Base-by-base conservation (phyloP, 2,329 filamentous ascomycete species). In the Fusarium concolor region DNA sequence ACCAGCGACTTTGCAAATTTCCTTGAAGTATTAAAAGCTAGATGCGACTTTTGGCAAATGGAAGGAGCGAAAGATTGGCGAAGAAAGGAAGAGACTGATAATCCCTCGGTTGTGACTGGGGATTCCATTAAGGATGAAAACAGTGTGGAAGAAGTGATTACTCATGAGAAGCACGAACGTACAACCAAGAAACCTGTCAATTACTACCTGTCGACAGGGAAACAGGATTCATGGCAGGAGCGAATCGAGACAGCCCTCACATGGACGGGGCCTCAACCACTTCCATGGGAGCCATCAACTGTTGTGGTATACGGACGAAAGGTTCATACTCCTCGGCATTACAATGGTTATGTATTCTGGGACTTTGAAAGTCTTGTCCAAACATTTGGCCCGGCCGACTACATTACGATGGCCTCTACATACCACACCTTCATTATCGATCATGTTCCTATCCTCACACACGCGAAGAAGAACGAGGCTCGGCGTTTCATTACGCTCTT, bases 31-130 rank as follows among this genome's bases (percentile, higher is more conserved):
- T 76, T 95, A 35, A 92, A 91, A 75, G 90, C 91, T 11, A 84
- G 92, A 55, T 95, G 92, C 74, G 92, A 95, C 71, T 89, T 94
- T 49, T 94, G 91, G 91, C 90, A 94, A 75, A 94, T 95, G 86
- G 90, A 93, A 69, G 89, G 91, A 2, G 85, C 86, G 3, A 87
- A 83, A 56, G 92, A 96, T 74, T 95, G 91, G 83, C 83, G 92
- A 68, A 81, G 87, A 68, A 80, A 85, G 50, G 87, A 90, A 45
- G 77, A 78, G 31, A 46, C 62, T 0, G 67, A 65, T 2, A 64
- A 56, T 8, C 54, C 55, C 0, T 47, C 66, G 6, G 45, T 47
- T 39, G 20, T 56, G 31, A 26, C 42, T 29, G 37, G 45, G 28
- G 41, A 22, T n/a, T 24, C 35, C 6, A 45, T 41, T 6, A 41